These are phyloP conservation scores for Agrocybe chaxingu DNA, from an alignment of 768 basidiomycete species.

Conservation along the genomic window DNA sequence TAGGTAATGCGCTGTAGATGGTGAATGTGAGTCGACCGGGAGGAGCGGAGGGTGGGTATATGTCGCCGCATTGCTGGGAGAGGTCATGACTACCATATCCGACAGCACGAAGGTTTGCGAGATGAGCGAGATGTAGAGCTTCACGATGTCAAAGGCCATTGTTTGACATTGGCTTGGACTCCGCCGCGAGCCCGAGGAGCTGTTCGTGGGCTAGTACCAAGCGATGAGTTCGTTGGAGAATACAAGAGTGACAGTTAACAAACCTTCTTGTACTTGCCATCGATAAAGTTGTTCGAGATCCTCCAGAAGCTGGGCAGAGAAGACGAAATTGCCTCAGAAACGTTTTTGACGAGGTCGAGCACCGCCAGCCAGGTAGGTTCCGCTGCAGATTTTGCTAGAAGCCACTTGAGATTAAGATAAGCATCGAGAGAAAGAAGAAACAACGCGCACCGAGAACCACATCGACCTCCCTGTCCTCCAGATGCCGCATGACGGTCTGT, in stretches of 20 bases:
- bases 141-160: slow-evolving; percentile 86
- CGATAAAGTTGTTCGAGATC: slow-evolving; percentile 84
- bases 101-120: slow-evolving; percentile 82
- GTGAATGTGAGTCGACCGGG: slow-evolving; percentile 71
- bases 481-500: slow-evolving; percentile 48
- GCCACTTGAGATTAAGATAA: not conserved
- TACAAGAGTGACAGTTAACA: not conserved
- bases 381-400: slow-evolving; percentile 62
- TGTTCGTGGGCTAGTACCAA: slow-evolving; percentile 31
- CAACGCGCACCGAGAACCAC: slow-evolving; percentile 45
- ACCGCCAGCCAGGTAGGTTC: slow-evolving; percentile 79
- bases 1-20: slow-evolving; percentile 77
- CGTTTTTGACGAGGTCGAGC: slow-evolving; percentile 69
- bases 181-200: slow-evolving; percentile 53
- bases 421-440: not conserved
- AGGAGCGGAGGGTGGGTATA: slow-evolving; percentile 46
- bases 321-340: slow-evolving; percentile 78
- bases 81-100: slow-evolving; percentile 60
- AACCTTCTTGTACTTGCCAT: slow-evolving; percentile 89
- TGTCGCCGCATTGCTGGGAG: slow-evolving; percentile 31
- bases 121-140: slow-evolving; percentile 77
- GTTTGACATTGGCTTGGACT: slow-evolving; percentile 79
- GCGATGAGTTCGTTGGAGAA: not conserved
- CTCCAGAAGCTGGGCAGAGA: slow-evolving; percentile 90
- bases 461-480: slow-evolving; percentile 66